A percentile compares a stretch with the other conserved stretches of the same genome.
Conservation (phyloP, 495 filamentous ascomycete genomes). For the Talaromyces stipitatus region DNA sequence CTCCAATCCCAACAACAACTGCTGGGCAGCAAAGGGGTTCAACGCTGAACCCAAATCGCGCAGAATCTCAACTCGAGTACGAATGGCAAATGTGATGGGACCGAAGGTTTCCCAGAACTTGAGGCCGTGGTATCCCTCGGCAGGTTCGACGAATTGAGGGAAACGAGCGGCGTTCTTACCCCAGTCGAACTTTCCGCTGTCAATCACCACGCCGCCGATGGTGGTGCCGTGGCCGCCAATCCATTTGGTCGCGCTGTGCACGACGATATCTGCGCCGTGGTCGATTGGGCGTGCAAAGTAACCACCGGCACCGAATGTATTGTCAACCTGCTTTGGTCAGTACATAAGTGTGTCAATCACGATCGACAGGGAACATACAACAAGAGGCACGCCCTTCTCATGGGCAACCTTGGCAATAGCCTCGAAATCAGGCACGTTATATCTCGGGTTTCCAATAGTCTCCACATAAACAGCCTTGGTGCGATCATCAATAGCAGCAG, state of each 20-base stretch:
- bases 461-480: constrained; percentile 97
- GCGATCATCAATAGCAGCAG: constrained; percentile 81
- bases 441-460: constrained; percentile 91
- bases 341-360: not conserved
- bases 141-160: constrained; percentile 89
- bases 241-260: constrained; percentile 97
- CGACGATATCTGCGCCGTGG: constrained; percentile 89
- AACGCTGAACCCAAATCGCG: constrained; percentile 78
- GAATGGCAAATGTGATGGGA: constrained; percentile 71
- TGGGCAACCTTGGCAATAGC: constrained; percentile 74
- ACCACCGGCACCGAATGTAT: constrained; percentile 95
- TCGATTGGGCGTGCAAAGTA: constrained; percentile 87
- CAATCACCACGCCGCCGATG: constrained; percentile 82
- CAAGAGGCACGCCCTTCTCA: constrained; percentile 72
- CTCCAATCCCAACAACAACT: constrained; percentile 84
- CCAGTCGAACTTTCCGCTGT: constrained; percentile 97
- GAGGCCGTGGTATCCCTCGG: constrained; percentile 89
- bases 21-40: constrained; percentile 94
- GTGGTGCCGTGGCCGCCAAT: constrained; percentile 97
- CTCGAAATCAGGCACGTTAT: constrained; percentile 89
- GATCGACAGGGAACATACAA: constrained; percentile 47
- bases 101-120: constrained; percentile 98
- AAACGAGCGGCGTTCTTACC: constrained; percentile 80
- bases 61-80: constrained; percentile 77
- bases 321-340: constrained; percentile 58